These are phyloP conservation scores for Schrenkiella parvula DNA, from an alignment of 345 rosid genomes.

Conservation along the genomic window DNA sequence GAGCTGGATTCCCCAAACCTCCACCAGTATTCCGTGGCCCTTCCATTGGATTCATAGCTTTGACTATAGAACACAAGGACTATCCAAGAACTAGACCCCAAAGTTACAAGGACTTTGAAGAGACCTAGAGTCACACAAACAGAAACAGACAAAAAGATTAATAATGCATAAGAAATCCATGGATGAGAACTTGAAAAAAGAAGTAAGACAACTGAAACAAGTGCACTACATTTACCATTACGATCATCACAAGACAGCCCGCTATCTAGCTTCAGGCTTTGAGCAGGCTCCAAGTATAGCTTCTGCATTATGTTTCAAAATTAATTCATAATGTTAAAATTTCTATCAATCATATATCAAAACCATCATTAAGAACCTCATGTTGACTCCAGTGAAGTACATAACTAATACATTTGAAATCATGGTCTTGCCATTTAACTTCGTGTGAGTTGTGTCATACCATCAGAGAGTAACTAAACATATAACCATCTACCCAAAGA, in stretches of 20 bases:
- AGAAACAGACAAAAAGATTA: conserved; percentile 14
- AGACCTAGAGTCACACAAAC: conserved; percentile 33
- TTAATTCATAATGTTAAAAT: background rate
- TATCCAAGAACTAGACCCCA: conserved; percentile 15
- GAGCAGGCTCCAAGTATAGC: conserved; percentile 8
- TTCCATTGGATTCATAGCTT: conserved; percentile 51
- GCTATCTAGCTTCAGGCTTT: conserved; percentile 19
- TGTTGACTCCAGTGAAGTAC: background rate
- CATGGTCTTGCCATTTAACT: background rate
- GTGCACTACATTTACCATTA: conserved; percentile 25
- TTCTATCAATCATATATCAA: conserved; percentile 4
- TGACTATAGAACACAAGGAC: conserved; percentile 25
- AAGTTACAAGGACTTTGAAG: conserved; percentile 11
- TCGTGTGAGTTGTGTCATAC: too few species aligned
- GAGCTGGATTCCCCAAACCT: too few species aligned
- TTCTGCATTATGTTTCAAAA: conserved; percentile 20
- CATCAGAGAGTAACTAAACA: background rate
- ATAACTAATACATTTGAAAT: background rate
- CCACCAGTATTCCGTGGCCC: conserved; percentile 45
- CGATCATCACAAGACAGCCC: background rate
- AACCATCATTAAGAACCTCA: background rate
- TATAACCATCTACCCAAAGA: background rate
- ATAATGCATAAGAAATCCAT: conserved; percentile 8
- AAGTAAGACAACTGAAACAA: background rate
- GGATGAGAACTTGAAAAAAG: background rate